A percentile compares a stretch with the other conserved stretches of the same genome.
Conservation (phyloP, 148 eudicot genomes). For the Polygonum aviculare region DNA sequence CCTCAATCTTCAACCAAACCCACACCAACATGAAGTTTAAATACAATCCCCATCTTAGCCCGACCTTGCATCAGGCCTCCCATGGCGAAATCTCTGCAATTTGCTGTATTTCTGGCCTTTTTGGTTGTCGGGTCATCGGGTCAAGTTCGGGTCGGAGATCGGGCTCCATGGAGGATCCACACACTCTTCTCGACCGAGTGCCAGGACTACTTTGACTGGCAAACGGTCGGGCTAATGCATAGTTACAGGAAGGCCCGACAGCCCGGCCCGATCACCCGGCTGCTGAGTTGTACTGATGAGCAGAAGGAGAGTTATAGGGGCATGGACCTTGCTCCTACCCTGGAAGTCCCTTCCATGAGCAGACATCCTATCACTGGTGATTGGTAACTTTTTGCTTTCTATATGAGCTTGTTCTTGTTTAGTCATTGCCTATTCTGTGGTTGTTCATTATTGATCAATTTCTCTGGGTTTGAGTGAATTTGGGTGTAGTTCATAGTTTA, state of each 20-base stretch:
- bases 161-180: conserved; percentile 66
- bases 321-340: conserved; percentile 85
- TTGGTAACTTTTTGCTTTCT: conserved; percentile 34
- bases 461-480: too few species aligned
- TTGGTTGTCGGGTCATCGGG: conserved; percentile 17
- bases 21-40: conserved; percentile 5
- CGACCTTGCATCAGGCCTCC: conserved; percentile 6
- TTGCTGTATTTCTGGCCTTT: conserved; percentile 17
- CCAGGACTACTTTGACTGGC: conserved; percentile 95
- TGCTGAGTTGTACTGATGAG: conserved; percentile 92
- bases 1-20: conserved; percentile 4
- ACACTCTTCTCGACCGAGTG: conserved; percentile 95
- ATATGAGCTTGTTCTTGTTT: neutral
- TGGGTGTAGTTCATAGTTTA: too few species aligned
- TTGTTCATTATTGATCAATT: too few species aligned
- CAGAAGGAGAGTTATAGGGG: conserved; percentile 60
- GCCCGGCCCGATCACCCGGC: conserved; percentile 83
- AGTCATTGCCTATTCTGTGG: too few species aligned
- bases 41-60: conserved; percentile 10
- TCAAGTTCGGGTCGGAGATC: conserved; percentile 23
- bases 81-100: conserved; percentile 25
- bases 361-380: conserved; percentile 87
- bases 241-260: conserved; percentile 71
- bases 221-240: conserved; percentile 88
- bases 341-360: conserved; percentile 98